These are phyloP conservation scores for Fusarium keratoplasticum DNA, from an alignment of 2,329 filamentous ascomycete species.

Conservation along the genomic window DNA sequence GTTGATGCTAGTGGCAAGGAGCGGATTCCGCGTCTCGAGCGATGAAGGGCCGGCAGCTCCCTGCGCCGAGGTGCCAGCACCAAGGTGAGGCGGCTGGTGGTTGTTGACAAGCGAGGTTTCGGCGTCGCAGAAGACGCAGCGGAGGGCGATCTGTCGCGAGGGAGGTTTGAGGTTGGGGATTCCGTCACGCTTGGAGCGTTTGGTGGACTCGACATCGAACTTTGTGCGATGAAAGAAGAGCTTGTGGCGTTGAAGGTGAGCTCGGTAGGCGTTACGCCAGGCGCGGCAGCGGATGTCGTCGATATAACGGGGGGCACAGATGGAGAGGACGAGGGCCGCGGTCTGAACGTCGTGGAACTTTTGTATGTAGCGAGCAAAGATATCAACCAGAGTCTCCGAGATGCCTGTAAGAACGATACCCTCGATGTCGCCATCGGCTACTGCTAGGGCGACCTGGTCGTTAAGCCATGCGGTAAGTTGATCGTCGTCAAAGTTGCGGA, in stretches of 20 bases:
- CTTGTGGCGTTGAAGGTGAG: slow-evolving; percentile 78
- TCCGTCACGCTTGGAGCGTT: slow-evolving; percentile 74
- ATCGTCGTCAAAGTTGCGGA: slow-evolving; percentile 73
- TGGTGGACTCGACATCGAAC: slow-evolving; percentile 82
- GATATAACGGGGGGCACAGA: slow-evolving; percentile 80
- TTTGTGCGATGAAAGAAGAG: slow-evolving; percentile 80
- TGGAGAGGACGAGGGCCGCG: slow-evolving; percentile 78
- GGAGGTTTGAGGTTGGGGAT: slow-evolving; percentile 58
- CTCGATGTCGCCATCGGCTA: slow-evolving; percentile 77
- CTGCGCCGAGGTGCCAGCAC: slow-evolving; percentile 21
- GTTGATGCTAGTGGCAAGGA: slow-evolving; percentile 67
- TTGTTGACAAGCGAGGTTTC: slow-evolving; percentile 63
- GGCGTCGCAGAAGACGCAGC: slow-evolving; percentile 81
- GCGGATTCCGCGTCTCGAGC: slow-evolving; percentile 62
- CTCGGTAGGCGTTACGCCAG: slow-evolving; percentile 79
- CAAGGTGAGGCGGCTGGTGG: slow-evolving; percentile 29
- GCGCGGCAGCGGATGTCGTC: slow-evolving; percentile 79
- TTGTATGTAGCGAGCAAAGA: slow-evolving; percentile 80
- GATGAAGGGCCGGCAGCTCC: slow-evolving; percentile 39
- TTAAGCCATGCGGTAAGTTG: slow-evolving; percentile 75
- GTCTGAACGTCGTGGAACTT: slow-evolving; percentile 85
- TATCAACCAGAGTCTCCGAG: slow-evolving; percentile 76
- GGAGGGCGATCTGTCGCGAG: slow-evolving; percentile 77
- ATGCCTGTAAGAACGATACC: slow-evolving; percentile 84
- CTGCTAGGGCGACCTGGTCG: slow-evolving; percentile 70